Evolutionary conservation across 768 basidiomycete genomes (phyloP).

Genomic region (Leccinum longicurvipes): DNA sequence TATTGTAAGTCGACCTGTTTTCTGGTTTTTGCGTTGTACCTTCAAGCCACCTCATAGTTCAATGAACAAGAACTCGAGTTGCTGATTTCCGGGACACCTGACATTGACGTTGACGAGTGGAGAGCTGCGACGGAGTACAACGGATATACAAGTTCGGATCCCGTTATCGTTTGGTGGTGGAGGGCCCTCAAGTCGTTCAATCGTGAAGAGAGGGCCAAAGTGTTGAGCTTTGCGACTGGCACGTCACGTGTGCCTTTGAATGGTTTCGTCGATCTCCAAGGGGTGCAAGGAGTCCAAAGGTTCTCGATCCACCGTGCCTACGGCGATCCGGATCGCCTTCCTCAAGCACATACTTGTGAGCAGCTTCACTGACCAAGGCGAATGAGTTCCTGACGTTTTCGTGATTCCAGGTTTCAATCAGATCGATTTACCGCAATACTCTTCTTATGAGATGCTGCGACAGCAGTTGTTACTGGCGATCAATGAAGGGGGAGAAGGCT

Average conservation of each 20-base stretch:
- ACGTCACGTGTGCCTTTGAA: conserved; percentile 90
- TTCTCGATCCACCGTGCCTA: conserved; percentile 97
- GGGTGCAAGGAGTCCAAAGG: conserved; percentile 88
- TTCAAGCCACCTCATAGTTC: conserved; percentile 52
- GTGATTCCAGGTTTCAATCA: conserved; percentile 77
- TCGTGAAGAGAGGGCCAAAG: conserved; percentile 93
- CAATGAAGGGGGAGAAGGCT: conserved; percentile 94
- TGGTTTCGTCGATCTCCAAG: conserved; percentile 94
- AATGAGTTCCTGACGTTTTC: conserved; percentile 12
- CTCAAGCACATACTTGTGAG: conserved; percentile 89
- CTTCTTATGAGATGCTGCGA: conserved; percentile 94
- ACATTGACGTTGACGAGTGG: conserved; percentile 98
- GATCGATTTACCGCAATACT: conserved; percentile 91
- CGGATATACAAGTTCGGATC: conserved; percentile 83
- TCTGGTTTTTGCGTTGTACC: neutral
- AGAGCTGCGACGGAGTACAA: conserved; percentile 89
- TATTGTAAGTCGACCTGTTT: conserved; percentile 57
- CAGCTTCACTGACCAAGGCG: conserved; percentile 7
- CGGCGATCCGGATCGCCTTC: conserved; percentile 77
- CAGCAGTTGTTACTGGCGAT: conserved; percentile 89
- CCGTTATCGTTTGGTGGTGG: conserved; percentile 99
- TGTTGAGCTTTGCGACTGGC: conserved; percentile 94
- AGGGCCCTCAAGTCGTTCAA: conserved; percentile 96
- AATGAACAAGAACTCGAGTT: conserved; percentile 94
- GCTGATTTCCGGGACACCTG: conserved; percentile 95